Conservation (phyloP, 352 stramenopile genomes). For the Pythium vanterpoolii region DNA sequence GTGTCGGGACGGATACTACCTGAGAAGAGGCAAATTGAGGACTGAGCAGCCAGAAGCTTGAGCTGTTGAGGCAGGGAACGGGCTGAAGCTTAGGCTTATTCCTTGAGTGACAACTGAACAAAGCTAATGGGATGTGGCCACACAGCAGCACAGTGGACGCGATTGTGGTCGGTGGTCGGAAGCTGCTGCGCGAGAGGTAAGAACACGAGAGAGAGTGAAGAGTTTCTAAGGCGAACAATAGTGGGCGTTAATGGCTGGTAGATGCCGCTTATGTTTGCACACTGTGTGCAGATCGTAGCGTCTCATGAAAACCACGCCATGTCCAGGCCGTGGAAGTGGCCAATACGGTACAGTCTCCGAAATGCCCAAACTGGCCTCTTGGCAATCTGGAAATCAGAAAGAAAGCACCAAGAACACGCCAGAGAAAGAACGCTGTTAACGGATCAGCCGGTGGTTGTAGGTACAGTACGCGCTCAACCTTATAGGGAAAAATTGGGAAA, state of each 20-base stretch:
- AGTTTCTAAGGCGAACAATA: background rate
- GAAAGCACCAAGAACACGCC: constrained; percentile 11
- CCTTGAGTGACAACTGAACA: background rate
- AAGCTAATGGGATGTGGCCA: constrained; percentile 5
- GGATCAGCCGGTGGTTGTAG: background rate
- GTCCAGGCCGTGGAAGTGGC: constrained; percentile 5
- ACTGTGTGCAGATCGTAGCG: constrained; percentile 2
- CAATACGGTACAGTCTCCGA: constrained; percentile 7
- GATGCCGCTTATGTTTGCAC: background rate
- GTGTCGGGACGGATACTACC: background rate
- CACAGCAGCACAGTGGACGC: background rate
- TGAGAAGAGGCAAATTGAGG: constrained; percentile 5
- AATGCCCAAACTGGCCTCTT: constrained; percentile 7
- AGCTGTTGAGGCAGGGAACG: background rate
- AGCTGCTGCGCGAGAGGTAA: constrained; percentile 6
- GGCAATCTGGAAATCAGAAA: constrained; percentile 17
- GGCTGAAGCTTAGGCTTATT: constrained; percentile 6
- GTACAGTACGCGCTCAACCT: too few species aligned
- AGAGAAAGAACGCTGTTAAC: constrained; percentile 6
- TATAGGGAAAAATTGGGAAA: background rate
- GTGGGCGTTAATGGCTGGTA: background rate
- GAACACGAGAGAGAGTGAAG: constrained; percentile 2
- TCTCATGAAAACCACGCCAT: constrained; percentile 13
- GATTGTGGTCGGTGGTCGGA: constrained; percentile 11
- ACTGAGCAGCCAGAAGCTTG: constrained; percentile 3